Base-by-base conservation (phyloP, 768 basidiomycete species). In the Suillus weaverae region DNA sequence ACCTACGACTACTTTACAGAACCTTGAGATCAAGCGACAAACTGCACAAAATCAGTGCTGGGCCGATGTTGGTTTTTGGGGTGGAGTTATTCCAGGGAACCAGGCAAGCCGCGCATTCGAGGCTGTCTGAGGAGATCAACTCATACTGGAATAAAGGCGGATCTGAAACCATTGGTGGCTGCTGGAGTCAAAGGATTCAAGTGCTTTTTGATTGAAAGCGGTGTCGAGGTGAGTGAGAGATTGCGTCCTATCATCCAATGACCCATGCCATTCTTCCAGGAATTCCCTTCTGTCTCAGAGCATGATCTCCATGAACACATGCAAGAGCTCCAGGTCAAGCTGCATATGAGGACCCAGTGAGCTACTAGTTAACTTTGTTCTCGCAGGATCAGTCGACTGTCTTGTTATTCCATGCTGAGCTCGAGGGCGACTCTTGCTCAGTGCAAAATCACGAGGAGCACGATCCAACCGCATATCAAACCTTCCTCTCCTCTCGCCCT, bases 121-220 rank as follows among this genome's bases (percentile, higher is more conserved):
- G 46, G 56, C 53, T 62, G 22, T 26, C 13, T 14, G 53, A 53
- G 26, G 30, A 36, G 16, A 30, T 7, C 30, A 16, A 18, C 53
- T 55, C 51, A 63, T 41, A n/a, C 13, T 35, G 53, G 18, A 62
- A 56, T 50, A 51, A 67, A 96, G 94, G 73, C 76, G 50, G 84
- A 96, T 69, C 84, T 99, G 51, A 83, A 81, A 63, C 87, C 89
- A n/a, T 81, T 99, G 50, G 79, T 96, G 16, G 74, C 84, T 36
- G 85, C 86, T 38, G 96, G 97, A 7, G 91, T 97, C 36, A 92
- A 90, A 78, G 97, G 97, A 0, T 98, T 98, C 83, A 98, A 99
- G 75, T 97, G 95, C 74, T 99, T 98, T 76, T 79, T 98, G 69
- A 95, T 96, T 66, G 90, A 97, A 68, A 97, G 95, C 71, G 97